A percentile compares a stretch with the other conserved stretches of the same genome.
Evolutionary conservation across 2,329 filamentous ascomycete genomes (phyloP).

Genomic region (Colletotrichum sidae): DNA sequence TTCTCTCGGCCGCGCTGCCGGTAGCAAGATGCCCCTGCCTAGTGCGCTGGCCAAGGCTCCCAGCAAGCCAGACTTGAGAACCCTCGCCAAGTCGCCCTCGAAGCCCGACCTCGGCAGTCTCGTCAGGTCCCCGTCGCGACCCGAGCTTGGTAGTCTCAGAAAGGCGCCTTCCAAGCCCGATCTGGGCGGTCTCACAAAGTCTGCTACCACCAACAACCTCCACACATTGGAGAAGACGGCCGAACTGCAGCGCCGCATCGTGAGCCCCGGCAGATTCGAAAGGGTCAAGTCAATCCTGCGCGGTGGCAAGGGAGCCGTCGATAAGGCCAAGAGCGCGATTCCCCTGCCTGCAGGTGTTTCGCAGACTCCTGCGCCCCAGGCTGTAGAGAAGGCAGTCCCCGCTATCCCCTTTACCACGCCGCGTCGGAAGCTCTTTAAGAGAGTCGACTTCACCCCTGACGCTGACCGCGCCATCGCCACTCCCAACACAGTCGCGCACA

Average conservation of each 20-base stretch:
- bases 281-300: slow-evolving; percentile 70
- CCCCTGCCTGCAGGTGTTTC: slow-evolving; percentile 56
- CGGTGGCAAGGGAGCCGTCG: slow-evolving; percentile 50
- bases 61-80: slow-evolving; percentile 36
- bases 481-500: slow-evolving; percentile 49
- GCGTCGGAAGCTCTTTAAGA: slow-evolving; percentile 75
- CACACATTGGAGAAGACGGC: slow-evolving; percentile 46
- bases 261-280: slow-evolving; percentile 64
- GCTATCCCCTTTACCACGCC: slow-evolving; percentile 71
- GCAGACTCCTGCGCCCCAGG: slow-evolving; percentile 59
- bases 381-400: slow-evolving; percentile 64
- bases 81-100: slow-evolving; percentile 58
- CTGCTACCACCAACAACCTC: slow-evolving; percentile 62
- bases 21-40: slow-evolving; percentile 64
- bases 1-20: slow-evolving; percentile 72
- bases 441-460: slow-evolving; percentile 82
- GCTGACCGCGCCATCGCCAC: slow-evolving; percentile 63
- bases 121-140: slow-evolving; percentile 66
- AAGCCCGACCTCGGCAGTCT: slow-evolving; percentile 54
- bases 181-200: slow-evolving; percentile 58
- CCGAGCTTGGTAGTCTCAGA: slow-evolving; percentile 50
- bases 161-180: slow-evolving; percentile 62
- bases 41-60: slow-evolving; percentile 50
- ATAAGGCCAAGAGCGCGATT: slow-evolving; percentile 59
- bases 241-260: slow-evolving; percentile 50